A percentile compares a stretch with the other conserved stretches of the same genome.
Conservation (phyloP, 331 rosid species). For the Prunus yedoensis region DNA sequence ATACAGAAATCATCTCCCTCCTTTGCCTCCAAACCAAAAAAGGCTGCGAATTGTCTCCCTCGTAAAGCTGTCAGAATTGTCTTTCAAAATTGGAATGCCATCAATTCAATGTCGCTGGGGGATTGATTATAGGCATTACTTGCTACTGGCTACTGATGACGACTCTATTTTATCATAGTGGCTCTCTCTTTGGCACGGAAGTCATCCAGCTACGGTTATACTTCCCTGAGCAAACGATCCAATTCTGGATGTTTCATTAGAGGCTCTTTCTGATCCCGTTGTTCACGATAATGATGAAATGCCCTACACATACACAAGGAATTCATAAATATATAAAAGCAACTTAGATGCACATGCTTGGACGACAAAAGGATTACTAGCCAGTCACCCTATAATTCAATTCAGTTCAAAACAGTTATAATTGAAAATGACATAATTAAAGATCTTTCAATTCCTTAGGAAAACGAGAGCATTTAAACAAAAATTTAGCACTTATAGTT, state of each 20-base stretch:
- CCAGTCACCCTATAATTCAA: not conserved
- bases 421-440: not conserved
- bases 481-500: not conserved
- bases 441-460: not conserved
- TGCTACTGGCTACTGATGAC: constrained; percentile 26
- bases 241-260: constrained; percentile 68
- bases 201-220: constrained; percentile 75
- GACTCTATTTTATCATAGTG: constrained; percentile 37
- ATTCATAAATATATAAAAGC: not conserved
- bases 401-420: not conserved
- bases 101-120: constrained; percentile 22
- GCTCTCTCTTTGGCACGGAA: constrained; percentile 78
- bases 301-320: constrained; percentile 60
- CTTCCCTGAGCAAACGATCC: constrained; percentile 73
- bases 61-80: constrained; percentile 43
- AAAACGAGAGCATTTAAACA: not conserved
- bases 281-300: constrained; percentile 77
- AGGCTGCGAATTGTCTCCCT: constrained; percentile 44
- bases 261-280: constrained; percentile 48
- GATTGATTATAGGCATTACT: constrained; percentile 15
- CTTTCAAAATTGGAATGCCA: constrained; percentile 56
- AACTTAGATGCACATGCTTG: not conserved
- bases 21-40: constrained; percentile 45
- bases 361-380: not conserved
- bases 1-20: constrained; percentile 28